Evolutionary conservation across 495 filamentous ascomycete genomes (phyloP).

Genomic region (Penicillium riverlandense): DNA sequence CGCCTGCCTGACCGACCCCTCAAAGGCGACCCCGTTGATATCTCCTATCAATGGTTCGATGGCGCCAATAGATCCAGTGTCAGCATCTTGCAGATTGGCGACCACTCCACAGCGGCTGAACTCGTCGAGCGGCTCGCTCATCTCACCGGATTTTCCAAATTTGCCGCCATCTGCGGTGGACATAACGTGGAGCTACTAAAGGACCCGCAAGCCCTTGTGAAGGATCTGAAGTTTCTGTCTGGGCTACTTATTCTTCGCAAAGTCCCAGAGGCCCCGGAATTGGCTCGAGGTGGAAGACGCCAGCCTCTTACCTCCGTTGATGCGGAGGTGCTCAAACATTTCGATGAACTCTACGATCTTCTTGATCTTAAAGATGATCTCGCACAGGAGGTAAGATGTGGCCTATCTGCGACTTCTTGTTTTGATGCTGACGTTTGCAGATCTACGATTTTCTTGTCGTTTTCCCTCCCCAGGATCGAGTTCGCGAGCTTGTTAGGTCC

Average conservation of each 20-base stretch:
- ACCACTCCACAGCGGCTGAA: slow-evolving; percentile 61
- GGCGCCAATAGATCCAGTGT: slow-evolving; percentile 49
- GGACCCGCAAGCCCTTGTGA: slow-evolving; percentile 27
- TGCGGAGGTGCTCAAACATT: slow-evolving; percentile 72
- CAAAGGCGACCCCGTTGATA: slow-evolving; percentile 53
- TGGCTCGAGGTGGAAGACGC: slow-evolving; percentile 15
- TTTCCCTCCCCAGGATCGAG: slow-evolving; percentile 61
- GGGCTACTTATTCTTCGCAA: slow-evolving; percentile 54
- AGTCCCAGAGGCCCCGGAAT: slow-evolving; percentile 30
- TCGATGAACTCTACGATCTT: slow-evolving; percentile 76
- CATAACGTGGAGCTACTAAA: slow-evolving; percentile 39
- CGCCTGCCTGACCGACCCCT: slow-evolving; percentile 31
- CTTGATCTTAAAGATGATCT: slow-evolving; percentile 68
- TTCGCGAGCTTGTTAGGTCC: slow-evolving; percentile 51
- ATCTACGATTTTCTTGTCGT: slow-evolving; percentile 67
- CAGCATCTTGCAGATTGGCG: slow-evolving; percentile 52
- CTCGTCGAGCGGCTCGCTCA: slow-evolving; percentile 56
- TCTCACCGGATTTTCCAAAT: slow-evolving; percentile 64
- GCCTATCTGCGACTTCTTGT: slow-evolving; percentile 1
- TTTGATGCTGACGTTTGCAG: slow-evolving; percentile 29
- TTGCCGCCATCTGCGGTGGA: slow-evolving; percentile 47
- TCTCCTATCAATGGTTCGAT: slow-evolving; percentile 70
- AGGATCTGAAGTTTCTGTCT: slow-evolving; percentile 41
- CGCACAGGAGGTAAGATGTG: slow-evolving; percentile 49
- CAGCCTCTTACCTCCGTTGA: slow-evolving; percentile 50